Base-by-base conservation (phyloP, 2,329 filamentous ascomycete species). In the Trichophyton schoenleinii region DNA sequence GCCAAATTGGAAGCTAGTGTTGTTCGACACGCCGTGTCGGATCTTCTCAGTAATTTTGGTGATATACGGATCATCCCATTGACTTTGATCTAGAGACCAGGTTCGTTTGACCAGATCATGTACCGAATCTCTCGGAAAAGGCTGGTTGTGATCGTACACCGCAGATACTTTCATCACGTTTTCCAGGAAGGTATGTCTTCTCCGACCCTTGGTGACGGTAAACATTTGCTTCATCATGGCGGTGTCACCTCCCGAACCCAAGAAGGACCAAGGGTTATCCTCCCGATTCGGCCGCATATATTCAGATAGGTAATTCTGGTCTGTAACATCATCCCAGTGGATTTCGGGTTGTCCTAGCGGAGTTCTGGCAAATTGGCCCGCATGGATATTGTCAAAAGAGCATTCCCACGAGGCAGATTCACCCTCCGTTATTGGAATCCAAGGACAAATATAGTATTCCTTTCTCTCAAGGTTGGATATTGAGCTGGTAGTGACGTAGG, bases 141-240 rank as follows among this genome's bases (percentile, higher is more conserved):
- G 57, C 15, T 42, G 36, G 8, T 61, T 38, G 36, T 60, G 61
- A 41, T 63, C 57, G 49, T 60, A 58, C 8, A 63, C 62, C 7
- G 60, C 57, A 8, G 41, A 62, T 25, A 63, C 57, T 58, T 63
- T 63, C 48, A 62, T 36, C 7, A 28, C 60, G 15, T 15, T 36
- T 9, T 36, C 31, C 1, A 63, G 48, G 34, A 63, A 63, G 3
- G 62, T 63, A 44, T 63, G 62, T 38, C 49, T 61, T 38, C 60
- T 41, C 36, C 44, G 60, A 3, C 57, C 62, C 48, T 63, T 63
- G 20, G 62, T 63, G 25, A 63, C 42, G 11, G 28, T 53, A 13
- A 63, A 63, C 60, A 63, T 62, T 22, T 63, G 60, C 20, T 63
- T 63, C 62, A 63, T 62, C 3, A 60, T n/a, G 41, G 58, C 60